phyloP scores from a whole-genome alignment of 2,329 filamentous ascomycete species.

The Claviceps sp. region DNA sequence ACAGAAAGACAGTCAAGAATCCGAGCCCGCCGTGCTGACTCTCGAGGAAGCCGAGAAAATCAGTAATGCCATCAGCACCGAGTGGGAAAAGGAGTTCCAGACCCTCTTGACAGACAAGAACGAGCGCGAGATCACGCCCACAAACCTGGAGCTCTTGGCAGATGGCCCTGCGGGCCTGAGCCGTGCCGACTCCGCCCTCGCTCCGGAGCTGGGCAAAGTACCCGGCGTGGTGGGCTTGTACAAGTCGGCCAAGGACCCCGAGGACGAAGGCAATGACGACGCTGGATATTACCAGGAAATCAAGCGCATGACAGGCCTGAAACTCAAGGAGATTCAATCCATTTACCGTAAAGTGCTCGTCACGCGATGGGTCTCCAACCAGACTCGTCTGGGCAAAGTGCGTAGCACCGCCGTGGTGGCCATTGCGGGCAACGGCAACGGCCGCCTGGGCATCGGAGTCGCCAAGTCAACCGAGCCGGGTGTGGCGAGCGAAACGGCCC shows the following conservation, averaged over 20 bases:
- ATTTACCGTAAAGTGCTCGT: slow-evolving; percentile 64
- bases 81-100: slow-evolving; percentile 26
- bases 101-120: slow-evolving; percentile 18
- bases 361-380: slow-evolving; percentile 64
- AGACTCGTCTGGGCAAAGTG: slow-evolving; percentile 94
- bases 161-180: slow-evolving; percentile 22
- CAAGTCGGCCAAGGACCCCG: slow-evolving; percentile 33
- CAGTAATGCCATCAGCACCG: slow-evolving; percentile 22
- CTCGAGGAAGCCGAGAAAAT: slow-evolving; percentile 24
- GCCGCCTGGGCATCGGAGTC: slow-evolving; percentile 76
- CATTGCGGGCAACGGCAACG: slow-evolving; percentile 77
- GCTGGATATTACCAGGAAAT: slow-evolving; percentile 36
- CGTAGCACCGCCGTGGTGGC: slow-evolving; percentile 60
- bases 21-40: slow-evolving; percentile 17
- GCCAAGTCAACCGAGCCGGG: slow-evolving; percentile 69
- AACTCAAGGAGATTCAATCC: slow-evolving; percentile 34
- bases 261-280: slow-evolving; percentile 37
- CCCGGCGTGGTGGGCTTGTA: slow-evolving; percentile 39
- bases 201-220: slow-evolving; percentile 37
- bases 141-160: slow-evolving; percentile 23
- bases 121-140: slow-evolving; percentile 18
- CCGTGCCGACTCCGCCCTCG: slow-evolving; percentile 29
- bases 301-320: slow-evolving; percentile 42
- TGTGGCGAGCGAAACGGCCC: slow-evolving; percentile 58
- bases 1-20: slow-evolving; percentile 13